Base-by-base conservation (phyloP, 2,329 filamentous ascomycete species). In the Magnaporthiopsis poae region DNA sequence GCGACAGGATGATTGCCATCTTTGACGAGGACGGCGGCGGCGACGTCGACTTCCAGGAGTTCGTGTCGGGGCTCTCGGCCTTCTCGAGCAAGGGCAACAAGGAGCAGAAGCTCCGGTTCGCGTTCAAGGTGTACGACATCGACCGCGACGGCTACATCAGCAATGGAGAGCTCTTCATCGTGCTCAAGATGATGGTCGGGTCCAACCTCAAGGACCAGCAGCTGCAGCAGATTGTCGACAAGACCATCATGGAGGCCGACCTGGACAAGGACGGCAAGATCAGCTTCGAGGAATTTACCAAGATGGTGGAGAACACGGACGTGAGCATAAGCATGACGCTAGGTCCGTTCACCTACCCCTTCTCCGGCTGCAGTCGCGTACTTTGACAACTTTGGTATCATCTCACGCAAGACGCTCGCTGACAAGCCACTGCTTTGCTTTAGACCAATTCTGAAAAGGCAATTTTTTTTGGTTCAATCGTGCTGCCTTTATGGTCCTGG, bases 121-220 rank as follows among this genome's bases (percentile, higher is more conserved):
- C 95, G 61, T 99, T 99, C 86, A 96, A 97, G 79, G 95, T 99
- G 69, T 99, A 99, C 83, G 95, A 99, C 78, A 98, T 99, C 75
- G 95, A 99, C 79, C 91, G 95, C 68, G 95, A 99, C 78, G 95
- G 95, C 31, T 99, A 91, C 81, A 99, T 99, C 75, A 96, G 91
- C 82, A 99, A 99, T 79, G 95, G 95, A 74, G 95, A 99, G 82
- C 86, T 99, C 65, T 99, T 98, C 79, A 98, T 99, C 74, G 95
- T 99, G 75, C 85, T 99, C 74, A 99, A 99, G 90, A 99, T 99
- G 95, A 99, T 99, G 95, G 95, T 99, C 65, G 95, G 95, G 68
- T 97, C 91, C 82, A 99, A 99, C 79, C 82, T 99, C 75, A 99
- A 99, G 84, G 95, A 99, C 78, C 92, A 97, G 80, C 95, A 99